Evolutionary conservation across 192 early-diverging fungal species (phyloP).

Genomic region (Podila epicladia): DNA sequence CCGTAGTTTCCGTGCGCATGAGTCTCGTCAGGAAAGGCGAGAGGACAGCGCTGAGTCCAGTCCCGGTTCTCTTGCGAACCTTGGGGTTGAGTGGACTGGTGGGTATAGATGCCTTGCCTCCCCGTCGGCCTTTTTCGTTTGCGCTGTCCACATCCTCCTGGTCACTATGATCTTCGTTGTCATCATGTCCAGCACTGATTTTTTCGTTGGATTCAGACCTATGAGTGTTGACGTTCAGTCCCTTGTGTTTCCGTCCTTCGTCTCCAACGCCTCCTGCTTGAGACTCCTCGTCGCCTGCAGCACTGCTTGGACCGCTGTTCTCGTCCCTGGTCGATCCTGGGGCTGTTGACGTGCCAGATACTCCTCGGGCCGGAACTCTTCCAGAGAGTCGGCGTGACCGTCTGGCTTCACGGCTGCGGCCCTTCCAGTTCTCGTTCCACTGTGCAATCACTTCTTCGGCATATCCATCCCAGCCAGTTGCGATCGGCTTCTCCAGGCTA

Average conservation of each 20-base stretch:
- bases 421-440: conserved; percentile 49
- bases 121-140: background rate
- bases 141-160: background rate
- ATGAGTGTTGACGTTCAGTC: background rate
- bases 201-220: background rate
- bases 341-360: background rate
- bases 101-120: background rate
- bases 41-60: conserved; percentile 31
- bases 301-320: background rate
- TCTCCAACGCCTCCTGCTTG: background rate
- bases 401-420: conserved; percentile 6
- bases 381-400: conserved; percentile 11
- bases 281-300: background rate
- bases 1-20: conserved; percentile 34
- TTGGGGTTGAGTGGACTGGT: conserved; percentile 10
- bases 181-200: background rate
- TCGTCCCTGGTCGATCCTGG: background rate
- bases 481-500: conserved; percentile 26
- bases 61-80: conserved; percentile 17
- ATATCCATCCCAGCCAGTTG: conserved; percentile 36
- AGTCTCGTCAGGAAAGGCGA: conserved; percentile 29
- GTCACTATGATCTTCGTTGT: too few species aligned
- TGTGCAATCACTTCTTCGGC: conserved; percentile 42
- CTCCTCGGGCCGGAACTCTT: background rate
- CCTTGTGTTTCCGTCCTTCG: background rate